These are phyloP conservation scores for Psidium guajava DNA, from an alignment of 345 rosid species.

Conservation along the genomic window DNA sequence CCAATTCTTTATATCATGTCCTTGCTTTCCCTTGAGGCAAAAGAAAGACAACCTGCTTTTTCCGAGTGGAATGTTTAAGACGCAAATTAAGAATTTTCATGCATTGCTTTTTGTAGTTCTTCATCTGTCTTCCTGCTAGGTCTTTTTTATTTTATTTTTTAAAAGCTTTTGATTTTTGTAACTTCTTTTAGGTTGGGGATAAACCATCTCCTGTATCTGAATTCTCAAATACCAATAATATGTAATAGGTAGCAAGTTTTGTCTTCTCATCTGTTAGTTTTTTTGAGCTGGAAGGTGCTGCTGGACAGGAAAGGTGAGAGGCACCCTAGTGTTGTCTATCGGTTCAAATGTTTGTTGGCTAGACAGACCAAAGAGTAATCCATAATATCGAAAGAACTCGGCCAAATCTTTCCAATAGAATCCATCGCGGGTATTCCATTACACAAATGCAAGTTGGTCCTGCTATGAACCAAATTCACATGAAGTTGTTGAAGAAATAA, in stretches of 20 bases:
- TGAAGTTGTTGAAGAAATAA: not conserved
- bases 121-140: no score
- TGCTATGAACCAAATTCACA: not conserved
- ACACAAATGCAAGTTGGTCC: not conserved
- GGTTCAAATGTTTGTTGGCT: not conserved
- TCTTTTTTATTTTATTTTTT: not conserved
- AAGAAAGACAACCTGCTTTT: no score
- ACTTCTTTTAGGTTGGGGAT: no score
- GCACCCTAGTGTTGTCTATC: not conserved
- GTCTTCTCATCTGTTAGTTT: not conserved
- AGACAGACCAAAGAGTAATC: not conserved
- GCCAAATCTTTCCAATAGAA: not conserved
- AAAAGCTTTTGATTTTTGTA: no score
- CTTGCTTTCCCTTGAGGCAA: slow-evolving; percentile 41
- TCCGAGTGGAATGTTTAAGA: no score
- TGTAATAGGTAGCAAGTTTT: not conserved
- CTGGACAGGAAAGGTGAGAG: not conserved
- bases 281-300: not conserved
- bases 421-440: not conserved
- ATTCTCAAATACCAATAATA: not conserved
- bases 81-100: not conserved
- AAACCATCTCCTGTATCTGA: not conserved
- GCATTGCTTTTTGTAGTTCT: no score
- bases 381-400: not conserved
- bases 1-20: slow-evolving; percentile 30